A percentile compares a stretch with the other conserved stretches of the same genome.
phyloP scores from a whole-genome alignment of 2,329 filamentous ascomycete species.

The Fusarium foetens region DNA sequence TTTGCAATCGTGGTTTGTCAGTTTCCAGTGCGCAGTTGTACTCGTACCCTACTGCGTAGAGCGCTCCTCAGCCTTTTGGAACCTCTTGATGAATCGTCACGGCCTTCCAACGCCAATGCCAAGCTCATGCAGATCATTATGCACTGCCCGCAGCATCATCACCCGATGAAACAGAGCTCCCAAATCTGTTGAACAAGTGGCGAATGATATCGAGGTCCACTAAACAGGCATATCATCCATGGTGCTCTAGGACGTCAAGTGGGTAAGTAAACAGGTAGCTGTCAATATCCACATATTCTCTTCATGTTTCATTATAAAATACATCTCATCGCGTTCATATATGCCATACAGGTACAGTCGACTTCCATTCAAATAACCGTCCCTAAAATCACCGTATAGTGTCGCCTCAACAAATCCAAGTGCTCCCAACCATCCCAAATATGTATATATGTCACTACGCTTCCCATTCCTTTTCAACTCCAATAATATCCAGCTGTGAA shows the following conservation, averaged over 20 bases:
- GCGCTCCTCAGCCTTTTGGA: background rate
- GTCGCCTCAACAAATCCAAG: constrained; percentile 15
- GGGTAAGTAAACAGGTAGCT: background rate
- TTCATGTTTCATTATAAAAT: background rate
- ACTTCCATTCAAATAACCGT: constrained; percentile 1
- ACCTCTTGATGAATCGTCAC: background rate
- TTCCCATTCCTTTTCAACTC: constrained; percentile 38
- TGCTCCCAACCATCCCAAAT: constrained; percentile 13
- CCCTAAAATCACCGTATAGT: constrained; percentile 10
- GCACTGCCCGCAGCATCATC: constrained; percentile 24
- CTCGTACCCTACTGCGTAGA: too few relatives aligned
- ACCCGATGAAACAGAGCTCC: constrained; percentile 2
- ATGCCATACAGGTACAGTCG: constrained; percentile 1
- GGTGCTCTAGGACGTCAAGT: background rate
- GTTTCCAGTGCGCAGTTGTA: background rate
- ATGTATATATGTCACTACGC: constrained; percentile 16
- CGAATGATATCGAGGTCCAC: constrained; percentile 26
- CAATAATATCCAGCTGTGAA: constrained; percentile 32
- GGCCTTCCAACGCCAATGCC: constrained; percentile 2
- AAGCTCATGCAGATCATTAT: constrained; percentile 40
- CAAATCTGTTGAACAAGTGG: constrained; percentile 23
- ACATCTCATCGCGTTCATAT: background rate
- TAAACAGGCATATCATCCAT: constrained; percentile 16
- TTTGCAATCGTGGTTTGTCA: background rate
- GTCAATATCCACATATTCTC: background rate